Percentiles rank a stretch among this genome's conserved stretches.
Conservation (phyloP, 371 early-diverging fungal genomes). For the Mortierella sp. region DNA sequence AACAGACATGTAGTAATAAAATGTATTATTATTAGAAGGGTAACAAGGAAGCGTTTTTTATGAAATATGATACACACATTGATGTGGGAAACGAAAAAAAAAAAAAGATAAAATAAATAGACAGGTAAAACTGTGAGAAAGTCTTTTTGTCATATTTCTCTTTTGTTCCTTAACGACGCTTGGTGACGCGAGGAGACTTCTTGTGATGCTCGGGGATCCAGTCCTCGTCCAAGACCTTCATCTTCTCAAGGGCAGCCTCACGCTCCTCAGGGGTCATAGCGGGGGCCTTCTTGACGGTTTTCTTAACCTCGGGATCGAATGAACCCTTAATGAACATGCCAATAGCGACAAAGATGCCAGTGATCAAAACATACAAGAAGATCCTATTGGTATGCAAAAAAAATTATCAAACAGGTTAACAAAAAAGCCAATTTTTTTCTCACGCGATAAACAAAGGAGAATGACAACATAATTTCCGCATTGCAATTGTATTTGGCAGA, state of each 20-base stretch:
- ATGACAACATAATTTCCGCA: not conserved
- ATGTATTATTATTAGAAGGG: not conserved
- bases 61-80: constrained; percentile 9
- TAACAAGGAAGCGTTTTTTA: not conserved
- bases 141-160: not conserved
- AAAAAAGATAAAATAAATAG: constrained; percentile 1
- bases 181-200: constrained; percentile 54
- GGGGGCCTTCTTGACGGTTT: constrained; percentile 46
- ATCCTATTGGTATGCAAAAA: constrained; percentile 21
- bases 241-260: constrained; percentile 52
- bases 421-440: not conserved
- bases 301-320: constrained; percentile 47
- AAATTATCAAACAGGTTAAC: not conserved
- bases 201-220: constrained; percentile 60
- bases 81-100: not conserved
- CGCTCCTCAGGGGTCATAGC: constrained; percentile 56
- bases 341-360: constrained; percentile 46
- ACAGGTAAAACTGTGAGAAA: not conserved
- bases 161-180: constrained; percentile 34
- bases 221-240: constrained; percentile 54
- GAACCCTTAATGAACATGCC: constrained; percentile 53
- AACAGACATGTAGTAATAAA: not conserved
- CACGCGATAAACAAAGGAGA: not conserved
- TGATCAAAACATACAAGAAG: constrained; percentile 53
- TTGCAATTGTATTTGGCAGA: not conserved